phyloP scores from a whole-genome alignment of 768 basidiomycete species.

The Naganishia vishniacii region DNA sequence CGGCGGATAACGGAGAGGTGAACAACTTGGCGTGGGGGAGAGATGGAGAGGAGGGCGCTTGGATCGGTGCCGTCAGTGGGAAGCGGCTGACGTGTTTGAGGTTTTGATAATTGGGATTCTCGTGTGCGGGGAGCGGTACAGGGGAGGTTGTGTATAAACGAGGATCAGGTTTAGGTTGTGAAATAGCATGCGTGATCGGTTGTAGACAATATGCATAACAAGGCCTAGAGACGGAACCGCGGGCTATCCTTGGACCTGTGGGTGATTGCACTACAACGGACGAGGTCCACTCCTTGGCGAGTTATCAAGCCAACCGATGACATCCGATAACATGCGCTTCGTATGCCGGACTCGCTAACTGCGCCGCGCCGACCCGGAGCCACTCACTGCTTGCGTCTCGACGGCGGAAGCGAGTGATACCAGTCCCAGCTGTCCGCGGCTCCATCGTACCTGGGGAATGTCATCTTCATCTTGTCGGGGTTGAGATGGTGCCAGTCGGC shows the following conservation, averaged over 20 bases:
- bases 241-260: neutral
- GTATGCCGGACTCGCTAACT: too few relatives aligned
- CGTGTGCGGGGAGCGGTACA: neutral
- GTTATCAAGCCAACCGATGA: too few relatives aligned
- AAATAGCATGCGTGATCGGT: slow-evolving; percentile 12
- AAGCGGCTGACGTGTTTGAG: slow-evolving; percentile 39
- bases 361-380: too few relatives aligned
- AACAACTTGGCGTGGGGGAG: slow-evolving; percentile 43
- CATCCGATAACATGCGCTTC: too few relatives aligned
- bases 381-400: too few relatives aligned
- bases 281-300: neutral
- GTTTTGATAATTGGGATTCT: slow-evolving; percentile 28
- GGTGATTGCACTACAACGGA: neutral
- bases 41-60: slow-evolving; percentile 35
- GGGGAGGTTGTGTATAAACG: neutral
- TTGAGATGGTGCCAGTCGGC: slow-evolving; percentile 10
- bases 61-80: slow-evolving; percentile 45
- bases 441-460: slow-evolving; percentile 15
- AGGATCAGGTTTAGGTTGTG: neutral
- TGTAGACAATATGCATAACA: neutral
- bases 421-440: slow-evolving; percentile 9
- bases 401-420: neutral
- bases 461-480: slow-evolving; percentile 16
- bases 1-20: slow-evolving; percentile 33
- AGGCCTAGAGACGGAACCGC: too few relatives aligned